Evolutionary conservation across 2,329 filamentous ascomycete genomes (phyloP), one percentile per base, ranked within the genome.

Genomic region (Lecanicillium sp.): DNA sequence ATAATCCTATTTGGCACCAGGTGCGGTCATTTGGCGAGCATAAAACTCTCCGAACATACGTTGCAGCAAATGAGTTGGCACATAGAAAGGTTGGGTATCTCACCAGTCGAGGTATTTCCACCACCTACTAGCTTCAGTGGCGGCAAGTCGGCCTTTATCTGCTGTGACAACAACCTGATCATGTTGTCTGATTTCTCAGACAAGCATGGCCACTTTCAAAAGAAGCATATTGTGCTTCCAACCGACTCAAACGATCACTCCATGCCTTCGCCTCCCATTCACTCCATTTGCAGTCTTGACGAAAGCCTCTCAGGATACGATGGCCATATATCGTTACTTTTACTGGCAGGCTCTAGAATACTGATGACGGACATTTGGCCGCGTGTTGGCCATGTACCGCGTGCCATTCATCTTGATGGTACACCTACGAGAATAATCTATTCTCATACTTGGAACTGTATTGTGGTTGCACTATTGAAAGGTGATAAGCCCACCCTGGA

Each of bases 401-500:
- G 75, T 20, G 63, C 58, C 16, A 59, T 79, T 3, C 56, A 60
- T 0, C 48, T 77, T 2, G 48, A 59, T 2, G 70, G 70, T 8
- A 69, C 68, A 2, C 73, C 73, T 3, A 58, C 57, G 11, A 68
- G 71, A 30, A 48, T 80, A 2, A 54, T 81, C 4, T 78, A 75
- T 49, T 80, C 73, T 2, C 61, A 67, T 27, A 56, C 57, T 7
- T 64, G 78, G 34, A 63, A 70, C 29, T 74, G 64, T 44, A 62
- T 75, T 19, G 55, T 81, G 29, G 71, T 75, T n/a, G 73, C 68
- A 1, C 60, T 73, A 14, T 57, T 60, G 9, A 49, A 60, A 9
- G 56, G 63, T 4, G 56, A 64, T 4, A 57, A 57, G 19, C 62
- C 74, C 8, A 71, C 68, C 2, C 51, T 82, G 18, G 58, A 66